Percentiles rank a stretch among this genome's conserved stretches.
phyloP scores from a whole-genome alignment of 805 yeast species.

The Zygoascus tannicola region DNA sequence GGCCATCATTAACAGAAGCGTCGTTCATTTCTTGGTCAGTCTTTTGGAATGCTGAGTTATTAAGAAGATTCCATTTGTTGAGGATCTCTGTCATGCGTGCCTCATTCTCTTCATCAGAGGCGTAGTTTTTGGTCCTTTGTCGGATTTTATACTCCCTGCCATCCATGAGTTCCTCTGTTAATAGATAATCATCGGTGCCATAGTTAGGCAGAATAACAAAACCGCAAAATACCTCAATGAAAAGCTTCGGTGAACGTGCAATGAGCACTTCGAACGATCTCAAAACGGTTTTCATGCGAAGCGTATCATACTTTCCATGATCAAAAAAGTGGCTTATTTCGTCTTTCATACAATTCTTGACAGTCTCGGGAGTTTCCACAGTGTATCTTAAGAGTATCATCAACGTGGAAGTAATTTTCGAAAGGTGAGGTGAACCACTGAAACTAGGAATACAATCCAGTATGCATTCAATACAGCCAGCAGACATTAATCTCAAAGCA shows the following conservation, averaged over 20 bases:
- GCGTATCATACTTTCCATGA: neutral
- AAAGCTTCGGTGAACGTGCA: conserved; percentile 41
- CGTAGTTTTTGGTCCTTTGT: neutral
- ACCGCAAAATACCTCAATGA: conserved; percentile 33
- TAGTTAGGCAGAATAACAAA: conserved; percentile 2
- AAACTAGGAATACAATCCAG: conserved; percentile 34
- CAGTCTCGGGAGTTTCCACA: conserved; percentile 49
- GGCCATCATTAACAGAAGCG: conserved; percentile 1
- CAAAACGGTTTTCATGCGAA: conserved; percentile 22
- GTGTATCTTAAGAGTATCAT: conserved; percentile 56
- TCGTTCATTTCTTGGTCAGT: conserved; percentile 4
- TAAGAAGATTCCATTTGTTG: neutral
- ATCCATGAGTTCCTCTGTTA: neutral
- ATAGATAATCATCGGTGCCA: neutral
- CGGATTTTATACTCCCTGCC: neutral
- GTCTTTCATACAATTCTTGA: conserved; percentile 40
- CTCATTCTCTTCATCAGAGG: neutral
- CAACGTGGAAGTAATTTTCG: conserved; percentile 39
- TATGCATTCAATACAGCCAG: conserved; percentile 42
- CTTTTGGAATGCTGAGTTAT: conserved; percentile 3
- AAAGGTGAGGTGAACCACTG: conserved; percentile 31
- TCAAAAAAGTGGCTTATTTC: conserved; percentile 41
- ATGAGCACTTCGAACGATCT: conserved; percentile 16
- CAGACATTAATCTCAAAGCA: conserved; percentile 35
- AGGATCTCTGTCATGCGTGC: neutral